Conservation (phyloP, 345 rosid genomes). For the Citrus glauca region DNA sequence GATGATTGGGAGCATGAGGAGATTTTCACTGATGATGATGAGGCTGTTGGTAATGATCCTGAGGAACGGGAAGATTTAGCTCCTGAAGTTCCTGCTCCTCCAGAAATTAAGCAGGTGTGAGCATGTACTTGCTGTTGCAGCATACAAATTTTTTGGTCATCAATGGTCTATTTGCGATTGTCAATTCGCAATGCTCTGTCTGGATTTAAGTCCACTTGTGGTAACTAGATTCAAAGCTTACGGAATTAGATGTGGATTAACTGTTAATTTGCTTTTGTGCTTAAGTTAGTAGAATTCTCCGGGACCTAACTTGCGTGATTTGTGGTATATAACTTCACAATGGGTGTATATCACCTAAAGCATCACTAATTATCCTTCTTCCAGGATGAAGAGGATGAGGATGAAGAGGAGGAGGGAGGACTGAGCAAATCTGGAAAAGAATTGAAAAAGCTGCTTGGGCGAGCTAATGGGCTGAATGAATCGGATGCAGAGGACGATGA, state of each 20-base stretch:
- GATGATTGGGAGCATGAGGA: constrained; percentile 99
- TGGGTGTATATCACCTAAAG: background rate
- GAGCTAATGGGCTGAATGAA: constrained; percentile 61
- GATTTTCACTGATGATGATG: constrained; percentile 97
- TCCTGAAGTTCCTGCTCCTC: constrained; percentile 95
- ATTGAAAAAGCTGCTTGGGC: constrained; percentile 83
- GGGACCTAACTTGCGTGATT: background rate
- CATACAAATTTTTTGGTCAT: background rate
- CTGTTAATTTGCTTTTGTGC: background rate
- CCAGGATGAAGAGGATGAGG: constrained; percentile 90
- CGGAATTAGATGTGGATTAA: background rate
- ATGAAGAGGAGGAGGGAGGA: constrained; percentile 86
- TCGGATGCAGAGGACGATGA: constrained; percentile 89
- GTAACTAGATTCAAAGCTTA: background rate
- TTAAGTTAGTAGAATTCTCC: background rate
- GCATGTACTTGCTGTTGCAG: background rate
- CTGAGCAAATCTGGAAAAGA: constrained; percentile 95
- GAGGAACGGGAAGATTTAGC: constrained; percentile 94
- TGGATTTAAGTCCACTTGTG: background rate
- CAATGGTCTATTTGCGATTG: background rate
- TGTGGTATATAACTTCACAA: background rate
- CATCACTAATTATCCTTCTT: background rate
- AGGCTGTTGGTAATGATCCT: constrained; percentile 87
- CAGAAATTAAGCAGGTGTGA: constrained; percentile 86
- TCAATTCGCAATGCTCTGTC: background rate